Percentiles rank a stretch among this genome's conserved stretches.
Evolutionary conservation across 208 protist species (phyloP).

Genomic region (Leishmania arabica): DNA sequence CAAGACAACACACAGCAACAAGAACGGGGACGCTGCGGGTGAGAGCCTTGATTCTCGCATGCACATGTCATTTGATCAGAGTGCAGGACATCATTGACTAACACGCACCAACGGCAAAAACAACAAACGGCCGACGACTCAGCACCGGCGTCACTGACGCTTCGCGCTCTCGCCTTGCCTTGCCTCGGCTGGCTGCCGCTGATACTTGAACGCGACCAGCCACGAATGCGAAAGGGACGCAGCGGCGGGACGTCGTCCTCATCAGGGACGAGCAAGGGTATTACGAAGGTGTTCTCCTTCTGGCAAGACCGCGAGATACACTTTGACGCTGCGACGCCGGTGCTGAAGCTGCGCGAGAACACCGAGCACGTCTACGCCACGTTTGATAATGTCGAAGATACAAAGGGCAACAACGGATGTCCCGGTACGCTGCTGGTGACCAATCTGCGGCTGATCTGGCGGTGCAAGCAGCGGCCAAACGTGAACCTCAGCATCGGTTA

Average conservation of each 20-base stretch:
- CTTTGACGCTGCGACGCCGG: slow-evolving; percentile 76
- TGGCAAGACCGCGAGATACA: slow-evolving; percentile 97
- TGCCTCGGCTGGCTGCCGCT: neutral
- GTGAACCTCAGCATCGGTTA: slow-evolving; percentile 96
- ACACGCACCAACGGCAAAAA: neutral
- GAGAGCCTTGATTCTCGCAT: neutral
- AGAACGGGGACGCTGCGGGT: neutral
- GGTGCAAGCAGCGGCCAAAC: slow-evolving; percentile 29
- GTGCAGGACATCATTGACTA: neutral
- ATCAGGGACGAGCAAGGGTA: slow-evolving; percentile 13
- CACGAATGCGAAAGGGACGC: neutral
- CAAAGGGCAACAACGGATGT: slow-evolving; percentile 96
- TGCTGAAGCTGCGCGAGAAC: slow-evolving; percentile 62
- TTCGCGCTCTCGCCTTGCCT: neutral
- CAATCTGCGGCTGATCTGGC: slow-evolving; percentile 97
- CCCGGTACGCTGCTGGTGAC: slow-evolving; percentile 90
- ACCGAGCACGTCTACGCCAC: slow-evolving; percentile 85
- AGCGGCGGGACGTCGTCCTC: slow-evolving; percentile 1
- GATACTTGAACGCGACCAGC: neutral
- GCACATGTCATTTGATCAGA: neutral
- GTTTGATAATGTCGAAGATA: slow-evolving; percentile 93
- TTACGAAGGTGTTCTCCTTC: slow-evolving; percentile 60
- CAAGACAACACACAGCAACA: neutral
- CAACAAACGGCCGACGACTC: neutral
- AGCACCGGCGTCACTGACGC: neutral